Evolutionary conservation across 1,284 basidiomycete genomes (phyloP).

Genomic region (Sanghuangporus weigelae): DNA sequence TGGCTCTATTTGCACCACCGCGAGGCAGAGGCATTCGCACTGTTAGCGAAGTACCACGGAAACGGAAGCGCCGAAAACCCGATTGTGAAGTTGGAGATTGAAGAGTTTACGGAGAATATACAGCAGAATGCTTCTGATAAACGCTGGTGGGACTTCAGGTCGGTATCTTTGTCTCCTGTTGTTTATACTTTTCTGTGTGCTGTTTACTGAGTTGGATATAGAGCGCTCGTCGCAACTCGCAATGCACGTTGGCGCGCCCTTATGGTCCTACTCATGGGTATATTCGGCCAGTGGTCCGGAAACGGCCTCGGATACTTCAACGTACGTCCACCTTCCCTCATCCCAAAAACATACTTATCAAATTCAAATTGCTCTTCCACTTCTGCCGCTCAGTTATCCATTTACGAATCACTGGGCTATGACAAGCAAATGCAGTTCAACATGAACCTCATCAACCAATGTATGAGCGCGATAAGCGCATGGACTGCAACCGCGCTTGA

Average conservation of each 20-base stretch:
- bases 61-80: constrained; percentile 24
- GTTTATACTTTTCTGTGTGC: constrained; percentile 16
- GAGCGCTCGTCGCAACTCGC: constrained; percentile 18
- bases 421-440: constrained; percentile 28
- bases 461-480: constrained; percentile 19
- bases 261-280: constrained; percentile 27
- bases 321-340: neutral
- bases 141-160: constrained; percentile 38
- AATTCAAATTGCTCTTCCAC: neutral
- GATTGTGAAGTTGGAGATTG: constrained; percentile 34
- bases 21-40: constrained; percentile 23
- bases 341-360: neutral
- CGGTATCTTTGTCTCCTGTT: constrained; percentile 4
- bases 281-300: constrained; percentile 23
- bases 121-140: constrained; percentile 39
- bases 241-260: constrained; percentile 24
- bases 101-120: constrained; percentile 41
- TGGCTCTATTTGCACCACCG: constrained; percentile 28
- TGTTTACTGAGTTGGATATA: neutral
- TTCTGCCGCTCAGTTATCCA: constrained; percentile 25
- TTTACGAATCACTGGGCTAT: constrained; percentile 11
- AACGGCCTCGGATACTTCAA: constrained; percentile 18
- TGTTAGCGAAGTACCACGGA: constrained; percentile 27
- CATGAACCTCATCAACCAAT: constrained; percentile 30
- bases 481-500: constrained; percentile 27